Evolutionary conservation across 768 basidiomycete genomes (phyloP).

Genomic region (Boletellus emodensis): DNA sequence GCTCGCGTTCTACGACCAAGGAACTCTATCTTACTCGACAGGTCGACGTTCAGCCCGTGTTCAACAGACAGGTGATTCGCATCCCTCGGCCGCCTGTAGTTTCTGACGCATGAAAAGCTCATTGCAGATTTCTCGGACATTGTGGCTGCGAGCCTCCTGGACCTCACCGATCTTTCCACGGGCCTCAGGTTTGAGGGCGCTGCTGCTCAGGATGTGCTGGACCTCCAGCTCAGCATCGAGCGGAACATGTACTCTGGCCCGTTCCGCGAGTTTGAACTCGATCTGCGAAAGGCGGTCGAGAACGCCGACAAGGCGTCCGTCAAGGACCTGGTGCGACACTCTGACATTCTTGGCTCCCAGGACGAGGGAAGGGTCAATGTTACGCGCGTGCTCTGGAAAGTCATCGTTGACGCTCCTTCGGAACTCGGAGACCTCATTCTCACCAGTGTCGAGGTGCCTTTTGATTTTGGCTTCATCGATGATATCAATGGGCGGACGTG

Average conservation of each 20-base stretch:
- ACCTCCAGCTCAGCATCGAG: constrained; percentile 66
- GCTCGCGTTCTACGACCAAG: constrained; percentile 91
- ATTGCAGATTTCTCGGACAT: constrained; percentile 94
- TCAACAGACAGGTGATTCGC: constrained; percentile 81
- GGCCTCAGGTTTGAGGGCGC: constrained; percentile 77
- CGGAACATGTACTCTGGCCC: constrained; percentile 61
- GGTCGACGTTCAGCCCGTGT: constrained; percentile 98
- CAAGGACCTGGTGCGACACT: constrained; percentile 65
- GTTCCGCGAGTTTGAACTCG: constrained; percentile 85
- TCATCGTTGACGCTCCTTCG: constrained; percentile 73
- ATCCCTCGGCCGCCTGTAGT: background rate
- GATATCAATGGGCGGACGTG: constrained; percentile 96
- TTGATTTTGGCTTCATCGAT: constrained; percentile 91
- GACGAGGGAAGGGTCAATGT: constrained; percentile 62
- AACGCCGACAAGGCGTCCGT: constrained; percentile 57
- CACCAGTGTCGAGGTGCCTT: constrained; percentile 57
- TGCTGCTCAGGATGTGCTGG: constrained; percentile 70
- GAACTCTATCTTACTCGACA: constrained; percentile 94
- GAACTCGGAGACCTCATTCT: constrained; percentile 75
- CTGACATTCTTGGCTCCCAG: constrained; percentile 61
- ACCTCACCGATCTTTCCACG: constrained; percentile 71
- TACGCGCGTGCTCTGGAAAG: constrained; percentile 93
- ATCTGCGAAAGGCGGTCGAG: constrained; percentile 73
- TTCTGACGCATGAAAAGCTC: constrained; percentile 47
- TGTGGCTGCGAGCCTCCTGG: constrained; percentile 77